A percentile compares a stretch with the other conserved stretches of the same genome.
Conservation (phyloP, 345 rosid genomes). For the Arabis alpina region DNA sequence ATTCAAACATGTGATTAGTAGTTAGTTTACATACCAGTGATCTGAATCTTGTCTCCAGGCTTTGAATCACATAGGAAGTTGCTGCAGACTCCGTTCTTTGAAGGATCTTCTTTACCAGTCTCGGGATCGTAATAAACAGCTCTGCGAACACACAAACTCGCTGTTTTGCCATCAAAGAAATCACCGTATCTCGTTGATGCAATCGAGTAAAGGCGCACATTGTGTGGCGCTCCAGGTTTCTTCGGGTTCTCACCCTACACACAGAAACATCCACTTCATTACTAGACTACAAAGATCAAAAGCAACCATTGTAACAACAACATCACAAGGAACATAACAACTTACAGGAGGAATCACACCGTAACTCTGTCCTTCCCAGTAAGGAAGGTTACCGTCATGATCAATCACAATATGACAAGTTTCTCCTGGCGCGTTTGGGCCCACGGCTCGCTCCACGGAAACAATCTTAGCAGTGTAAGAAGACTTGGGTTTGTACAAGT, state of each 20-base stretch:
- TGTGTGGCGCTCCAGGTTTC: conserved; percentile 86
- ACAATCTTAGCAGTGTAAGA: conserved; percentile 91
- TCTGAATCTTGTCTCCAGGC: conserved; percentile 86
- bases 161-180: conserved; percentile 80
- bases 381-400: conserved; percentile 93
- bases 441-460: conserved; percentile 91
- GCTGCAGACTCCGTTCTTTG: conserved; percentile 91
- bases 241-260: conserved; percentile 96
- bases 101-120: conserved; percentile 94
- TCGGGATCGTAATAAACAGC: conserved; percentile 92
- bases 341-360: conserved; percentile 99
- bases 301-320: conserved; percentile 12
- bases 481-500: conserved; percentile 81
- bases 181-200: conserved; percentile 97
- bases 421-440: conserved; percentile 94
- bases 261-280: neutral
- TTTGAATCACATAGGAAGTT: conserved; percentile 88
- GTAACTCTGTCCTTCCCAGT: conserved; percentile 99
- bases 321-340: conserved; percentile 34
- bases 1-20: conserved; percentile 7
- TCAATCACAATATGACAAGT: conserved; percentile 97
- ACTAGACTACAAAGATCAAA: neutral
- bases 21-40: conserved; percentile 64
- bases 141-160: conserved; percentile 94
- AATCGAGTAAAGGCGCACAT: conserved; percentile 94